phyloP scores from a whole-genome alignment of 1,139 yeast genomes.

The Nadsonia commutata region DNA sequence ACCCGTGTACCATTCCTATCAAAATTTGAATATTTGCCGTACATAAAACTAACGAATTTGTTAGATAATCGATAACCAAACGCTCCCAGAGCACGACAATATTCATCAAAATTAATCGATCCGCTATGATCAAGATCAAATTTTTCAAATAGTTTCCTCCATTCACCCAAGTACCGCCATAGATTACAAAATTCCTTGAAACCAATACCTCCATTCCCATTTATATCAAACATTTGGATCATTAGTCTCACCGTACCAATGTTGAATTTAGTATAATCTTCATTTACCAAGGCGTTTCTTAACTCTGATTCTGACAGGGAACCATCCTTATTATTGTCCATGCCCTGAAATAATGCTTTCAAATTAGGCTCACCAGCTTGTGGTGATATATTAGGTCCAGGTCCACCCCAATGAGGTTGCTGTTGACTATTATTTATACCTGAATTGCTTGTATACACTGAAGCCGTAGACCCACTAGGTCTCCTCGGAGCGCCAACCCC shows the following conservation, averaged over 20 bases:
- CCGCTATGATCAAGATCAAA: constrained; percentile 51
- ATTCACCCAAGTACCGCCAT: constrained; percentile 61
- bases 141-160: constrained; percentile 50
- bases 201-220: constrained; percentile 34
- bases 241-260: constrained; percentile 48
- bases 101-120: constrained; percentile 53
- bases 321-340: constrained; percentile 30
- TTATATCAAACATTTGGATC: constrained; percentile 49
- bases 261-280: constrained; percentile 48
- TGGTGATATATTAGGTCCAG: background rate
- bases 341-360: constrained; percentile 16
- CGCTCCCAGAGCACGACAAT: constrained; percentile 48
- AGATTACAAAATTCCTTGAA: constrained; percentile 57
- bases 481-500: no score
- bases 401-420: constrained; percentile 2
- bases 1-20: constrained; percentile 35
- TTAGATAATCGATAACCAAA: constrained; percentile 56
- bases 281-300: constrained; percentile 45
- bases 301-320: constrained; percentile 44
- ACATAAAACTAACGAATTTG: constrained; percentile 46
- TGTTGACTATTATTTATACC: constrained; percentile 1
- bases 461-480: no score
- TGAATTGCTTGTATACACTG: no score
- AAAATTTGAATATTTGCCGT: constrained; percentile 40
- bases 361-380: constrained; percentile 12